Percentiles rank a stretch among this genome's conserved stretches.
Evolutionary conservation across 768 basidiomycete genomes (phyloP).

Genomic region (Russula abietina): DNA sequence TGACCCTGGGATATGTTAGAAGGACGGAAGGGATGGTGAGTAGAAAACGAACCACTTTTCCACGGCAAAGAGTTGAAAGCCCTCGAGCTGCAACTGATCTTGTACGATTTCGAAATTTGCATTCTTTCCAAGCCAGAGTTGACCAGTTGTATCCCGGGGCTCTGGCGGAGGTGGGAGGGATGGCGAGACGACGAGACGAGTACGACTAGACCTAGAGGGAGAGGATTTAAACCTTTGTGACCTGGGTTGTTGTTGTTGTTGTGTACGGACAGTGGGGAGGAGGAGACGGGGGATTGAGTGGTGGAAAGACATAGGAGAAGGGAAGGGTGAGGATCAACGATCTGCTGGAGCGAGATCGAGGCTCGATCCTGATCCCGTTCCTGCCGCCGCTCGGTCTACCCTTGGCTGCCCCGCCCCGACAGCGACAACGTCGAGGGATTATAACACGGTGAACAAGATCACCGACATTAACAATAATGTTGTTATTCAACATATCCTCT

Average conservation of each 20-base stretch:
- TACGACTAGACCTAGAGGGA: conserved; percentile 16
- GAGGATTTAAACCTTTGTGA: conserved; percentile 16
- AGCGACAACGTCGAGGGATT: not conserved
- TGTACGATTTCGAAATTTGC: conserved; percentile 46
- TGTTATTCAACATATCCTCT: conserved; percentile 4
- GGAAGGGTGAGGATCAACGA: conserved; percentile 1
- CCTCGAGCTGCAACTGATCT: conserved; percentile 45
- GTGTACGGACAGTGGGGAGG: conserved; percentile 24
- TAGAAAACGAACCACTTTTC: conserved; percentile 60
- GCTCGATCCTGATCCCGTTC: conserved; percentile 15
- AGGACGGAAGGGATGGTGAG: not conserved
- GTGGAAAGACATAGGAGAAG: not conserved
- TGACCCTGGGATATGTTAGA: conserved; percentile 43
- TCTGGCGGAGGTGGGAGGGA: conserved; percentile 8
- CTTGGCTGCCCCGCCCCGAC: not conserved
- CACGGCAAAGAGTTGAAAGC: conserved; percentile 81
- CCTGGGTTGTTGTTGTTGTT: no score
- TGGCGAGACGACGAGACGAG: conserved; percentile 15
- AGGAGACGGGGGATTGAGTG: conserved; percentile 12
- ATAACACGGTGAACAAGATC: conserved; percentile 9
- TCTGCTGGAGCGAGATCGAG: conserved; percentile 14
- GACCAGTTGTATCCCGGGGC: conserved; percentile 10
- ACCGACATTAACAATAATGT: conserved; percentile 19
- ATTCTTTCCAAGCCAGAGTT: conserved; percentile 41
- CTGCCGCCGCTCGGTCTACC: not conserved